These are phyloP conservation scores for Centrapalus pauciflorus DNA, from an alignment of 129 eudicot species.

Conservation along the genomic window DNA sequence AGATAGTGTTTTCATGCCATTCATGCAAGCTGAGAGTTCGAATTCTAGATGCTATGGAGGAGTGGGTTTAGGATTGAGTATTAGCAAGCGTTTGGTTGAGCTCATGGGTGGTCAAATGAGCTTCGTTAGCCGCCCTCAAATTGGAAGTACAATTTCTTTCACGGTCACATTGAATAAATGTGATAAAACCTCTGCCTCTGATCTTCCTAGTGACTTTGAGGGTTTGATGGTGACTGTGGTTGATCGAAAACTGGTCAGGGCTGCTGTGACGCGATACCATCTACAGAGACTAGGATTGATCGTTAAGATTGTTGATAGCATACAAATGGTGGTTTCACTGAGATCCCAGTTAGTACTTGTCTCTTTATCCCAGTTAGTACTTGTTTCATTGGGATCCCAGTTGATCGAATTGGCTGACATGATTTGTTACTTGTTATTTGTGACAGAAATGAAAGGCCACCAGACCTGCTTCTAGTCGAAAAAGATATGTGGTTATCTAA, in stretches of 20 bases:
- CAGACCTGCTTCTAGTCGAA: constrained; percentile 74
- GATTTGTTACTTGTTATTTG: neutral
- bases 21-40: constrained; percentile 90
- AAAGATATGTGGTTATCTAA: constrained; percentile 68
- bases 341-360: constrained; percentile 31
- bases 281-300: constrained; percentile 60
- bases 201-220: constrained; percentile 44
- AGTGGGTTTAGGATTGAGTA: constrained; percentile 81
- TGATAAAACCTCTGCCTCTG: constrained; percentile 35
- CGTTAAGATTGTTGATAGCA: constrained; percentile 43
- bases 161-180: no score
- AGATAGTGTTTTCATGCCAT: constrained; percentile 66
- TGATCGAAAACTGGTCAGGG: constrained; percentile 63
- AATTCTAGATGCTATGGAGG: constrained; percentile 84
- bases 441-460: constrained; percentile 41
- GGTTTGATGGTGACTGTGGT: constrained; percentile 65
- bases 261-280: constrained; percentile 67
- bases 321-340: constrained; percentile 37
- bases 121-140: constrained; percentile 61
- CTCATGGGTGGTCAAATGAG: constrained; percentile 75
- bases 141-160: constrained; percentile 83
- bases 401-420: no score
- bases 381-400: no score
- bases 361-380: no score
- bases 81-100: constrained; percentile 76